Conservation (phyloP, 192 early-diverging fungal species). For the Rhizophagus clarus region DNA sequence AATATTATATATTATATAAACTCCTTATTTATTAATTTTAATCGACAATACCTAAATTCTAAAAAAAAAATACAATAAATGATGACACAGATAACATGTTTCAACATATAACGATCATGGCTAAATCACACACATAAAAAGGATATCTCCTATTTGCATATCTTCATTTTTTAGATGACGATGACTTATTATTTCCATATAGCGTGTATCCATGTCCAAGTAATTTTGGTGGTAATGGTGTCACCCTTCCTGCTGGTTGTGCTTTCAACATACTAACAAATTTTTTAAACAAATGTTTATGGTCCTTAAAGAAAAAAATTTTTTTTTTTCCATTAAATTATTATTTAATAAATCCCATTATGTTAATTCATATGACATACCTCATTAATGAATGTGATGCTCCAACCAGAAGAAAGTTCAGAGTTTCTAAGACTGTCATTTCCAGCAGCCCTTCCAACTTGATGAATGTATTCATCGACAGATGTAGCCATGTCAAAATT, state of each 20-base stretch:
- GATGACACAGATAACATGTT: background rate
- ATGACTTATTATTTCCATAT: slow-evolving; percentile 21
- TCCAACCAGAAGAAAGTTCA: slow-evolving; percentile 41
- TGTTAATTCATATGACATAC: slow-evolving; percentile 18
- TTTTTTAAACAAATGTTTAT: slow-evolving; percentile 44
- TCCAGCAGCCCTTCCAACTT: slow-evolving; percentile 51
- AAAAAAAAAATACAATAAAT: background rate
- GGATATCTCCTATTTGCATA: background rate
- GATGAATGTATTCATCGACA: slow-evolving; percentile 60
- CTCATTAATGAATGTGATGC: slow-evolving; percentile 61
- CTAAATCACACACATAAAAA: background rate
- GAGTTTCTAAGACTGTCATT: slow-evolving; percentile 2
- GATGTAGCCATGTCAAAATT: slow-evolving; percentile 63
- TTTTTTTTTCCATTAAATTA: background rate
- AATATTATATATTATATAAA: too few species aligned
- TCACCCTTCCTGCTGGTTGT: slow-evolving; percentile 44
- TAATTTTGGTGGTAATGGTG: slow-evolving; percentile 52
- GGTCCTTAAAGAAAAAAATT: slow-evolving; percentile 36
- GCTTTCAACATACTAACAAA: slow-evolving; percentile 48
- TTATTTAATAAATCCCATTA: background rate
- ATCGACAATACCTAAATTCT: background rate
- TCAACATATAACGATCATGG: background rate
- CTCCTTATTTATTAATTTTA: too few species aligned
- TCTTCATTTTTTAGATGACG: background rate
- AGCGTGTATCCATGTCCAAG: slow-evolving; percentile 28